phyloP scores from a whole-genome alignment of 441 rosid genomes.

The Euphorbia celastroides region DNA sequence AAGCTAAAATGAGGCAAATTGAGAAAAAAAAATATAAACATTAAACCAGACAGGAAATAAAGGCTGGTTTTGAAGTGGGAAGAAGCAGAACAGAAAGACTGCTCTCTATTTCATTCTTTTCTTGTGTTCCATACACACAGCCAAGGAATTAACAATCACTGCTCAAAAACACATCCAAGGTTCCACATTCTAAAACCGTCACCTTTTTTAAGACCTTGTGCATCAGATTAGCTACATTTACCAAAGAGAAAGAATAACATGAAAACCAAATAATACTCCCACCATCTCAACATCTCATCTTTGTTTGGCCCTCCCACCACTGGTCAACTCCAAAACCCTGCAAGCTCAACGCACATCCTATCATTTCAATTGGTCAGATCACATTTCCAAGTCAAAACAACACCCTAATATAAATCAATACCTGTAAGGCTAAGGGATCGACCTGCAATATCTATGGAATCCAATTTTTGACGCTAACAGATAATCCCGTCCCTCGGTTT shows the following conservation, averaged over 20 bases:
- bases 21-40: background rate
- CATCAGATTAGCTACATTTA: constrained; percentile 24
- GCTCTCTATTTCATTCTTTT: constrained; percentile 28
- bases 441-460: constrained; percentile 21
- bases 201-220: constrained; percentile 23
- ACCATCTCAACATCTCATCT: constrained; percentile 9
- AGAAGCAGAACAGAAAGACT: constrained; percentile 16
- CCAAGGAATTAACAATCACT: constrained; percentile 18
- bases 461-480: constrained; percentile 16
- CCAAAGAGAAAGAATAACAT: constrained; percentile 24
- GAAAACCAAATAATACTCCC: constrained; percentile 23
- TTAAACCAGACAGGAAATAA: background rate
- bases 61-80: constrained; percentile 15
- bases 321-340: constrained; percentile 38
- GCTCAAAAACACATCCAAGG: constrained; percentile 28
- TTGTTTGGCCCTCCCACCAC: constrained; percentile 14
- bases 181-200: constrained; percentile 29
- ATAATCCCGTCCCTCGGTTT: constrained; percentile 15
- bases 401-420: constrained; percentile 27
- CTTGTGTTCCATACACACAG: constrained; percentile 10
- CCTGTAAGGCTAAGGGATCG: constrained; percentile 23
- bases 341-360: constrained; percentile 24
- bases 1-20: no score
- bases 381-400: constrained; percentile 22
- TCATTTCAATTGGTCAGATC: constrained; percentile 21